Evolutionary conservation across 306 rosid genomes (phyloP).

Genomic region (Dryas alaskensis): DNA sequence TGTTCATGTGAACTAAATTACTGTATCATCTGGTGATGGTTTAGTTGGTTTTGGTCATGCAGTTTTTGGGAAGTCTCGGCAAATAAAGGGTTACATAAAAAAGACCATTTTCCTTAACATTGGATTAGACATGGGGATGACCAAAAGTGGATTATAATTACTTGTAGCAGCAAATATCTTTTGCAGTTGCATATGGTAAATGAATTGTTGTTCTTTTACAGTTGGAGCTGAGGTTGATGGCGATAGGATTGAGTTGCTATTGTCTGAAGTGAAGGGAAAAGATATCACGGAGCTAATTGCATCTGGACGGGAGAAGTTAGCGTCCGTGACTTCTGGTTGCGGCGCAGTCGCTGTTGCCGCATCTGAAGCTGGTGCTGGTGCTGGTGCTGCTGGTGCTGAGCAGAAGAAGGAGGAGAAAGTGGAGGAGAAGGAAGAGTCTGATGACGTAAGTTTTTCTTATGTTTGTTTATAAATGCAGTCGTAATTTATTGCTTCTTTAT

Average conservation of each 20-base stretch:
- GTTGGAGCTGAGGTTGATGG: slow-evolving; percentile 67
- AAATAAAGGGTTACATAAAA: not conserved
- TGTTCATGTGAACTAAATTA: not conserved
- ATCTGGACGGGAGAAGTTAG: slow-evolving; percentile 63
- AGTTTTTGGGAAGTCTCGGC: not conserved
- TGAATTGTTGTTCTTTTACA: slow-evolving; percentile 12
- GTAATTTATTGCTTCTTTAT: not conserved
- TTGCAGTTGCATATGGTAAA: not conserved
- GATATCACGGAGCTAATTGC: slow-evolving; percentile 65
- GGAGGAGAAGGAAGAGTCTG: slow-evolving; percentile 74
- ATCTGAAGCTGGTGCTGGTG: slow-evolving; percentile 32
- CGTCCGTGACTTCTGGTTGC: slow-evolving; percentile 56
- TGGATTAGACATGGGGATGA: not conserved
- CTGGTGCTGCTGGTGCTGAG: slow-evolving; percentile 48
- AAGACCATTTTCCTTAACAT: not conserved
- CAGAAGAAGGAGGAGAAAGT: slow-evolving; percentile 72
- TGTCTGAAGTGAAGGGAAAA: slow-evolving; percentile 54
- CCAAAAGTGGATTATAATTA: not conserved
- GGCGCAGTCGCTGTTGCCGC: slow-evolving; percentile 55
- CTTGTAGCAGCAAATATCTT: not conserved
- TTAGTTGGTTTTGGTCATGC: not conserved
- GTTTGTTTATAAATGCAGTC: not conserved
- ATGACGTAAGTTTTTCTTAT: slow-evolving; percentile 48
- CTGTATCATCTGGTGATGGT: not conserved
- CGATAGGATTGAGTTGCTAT: slow-evolving; percentile 43